phyloP scores from a whole-genome alignment of 495 filamentous ascomycete species.

The Gamarada debralockiae region DNA sequence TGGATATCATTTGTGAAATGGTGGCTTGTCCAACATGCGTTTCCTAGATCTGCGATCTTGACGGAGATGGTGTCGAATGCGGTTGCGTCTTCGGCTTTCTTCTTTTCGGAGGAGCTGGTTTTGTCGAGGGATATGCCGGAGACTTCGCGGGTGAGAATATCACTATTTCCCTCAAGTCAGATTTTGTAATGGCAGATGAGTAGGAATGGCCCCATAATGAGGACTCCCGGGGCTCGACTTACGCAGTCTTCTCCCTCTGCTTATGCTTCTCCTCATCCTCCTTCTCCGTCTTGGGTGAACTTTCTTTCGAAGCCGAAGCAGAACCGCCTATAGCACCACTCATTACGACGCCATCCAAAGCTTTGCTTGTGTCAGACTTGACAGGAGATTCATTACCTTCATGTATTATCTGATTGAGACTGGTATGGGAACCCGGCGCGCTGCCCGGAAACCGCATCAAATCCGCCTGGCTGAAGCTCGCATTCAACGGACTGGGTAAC shows the following conservation, averaged over 20 bases:
- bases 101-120: slow-evolving; percentile 41
- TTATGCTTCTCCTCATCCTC: slow-evolving; percentile 67
- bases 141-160: slow-evolving; percentile 85
- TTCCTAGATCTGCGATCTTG: slow-evolving; percentile 98
- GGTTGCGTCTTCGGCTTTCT: slow-evolving; percentile 43
- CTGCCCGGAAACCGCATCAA: slow-evolving; percentile 59
- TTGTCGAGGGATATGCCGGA: slow-evolving; percentile 94
- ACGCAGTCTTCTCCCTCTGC: slow-evolving; percentile 93
- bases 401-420: slow-evolving; percentile 77
- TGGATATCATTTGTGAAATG: slow-evolving; percentile 99
- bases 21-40: slow-evolving; percentile 97
- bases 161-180: slow-evolving; percentile 47
- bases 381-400: slow-evolving; percentile 56
- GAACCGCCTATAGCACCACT: slow-evolving; percentile 40
- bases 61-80: slow-evolving; percentile 83
- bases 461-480: slow-evolving; percentile 77
- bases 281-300: slow-evolving; percentile 35
- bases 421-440: slow-evolving; percentile 71
- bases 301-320: slow-evolving; percentile 47
- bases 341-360: slow-evolving; percentile 35
- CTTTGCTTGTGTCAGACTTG: slow-evolving; percentile 15
- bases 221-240: slow-evolving; percentile 33
- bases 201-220: background rate
- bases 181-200: background rate
- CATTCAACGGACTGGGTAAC: slow-evolving; percentile 89